Evolutionary conservation across 108 stramenopile genomes (phyloP).

Genomic region (Cyclotella baltica): DNA sequence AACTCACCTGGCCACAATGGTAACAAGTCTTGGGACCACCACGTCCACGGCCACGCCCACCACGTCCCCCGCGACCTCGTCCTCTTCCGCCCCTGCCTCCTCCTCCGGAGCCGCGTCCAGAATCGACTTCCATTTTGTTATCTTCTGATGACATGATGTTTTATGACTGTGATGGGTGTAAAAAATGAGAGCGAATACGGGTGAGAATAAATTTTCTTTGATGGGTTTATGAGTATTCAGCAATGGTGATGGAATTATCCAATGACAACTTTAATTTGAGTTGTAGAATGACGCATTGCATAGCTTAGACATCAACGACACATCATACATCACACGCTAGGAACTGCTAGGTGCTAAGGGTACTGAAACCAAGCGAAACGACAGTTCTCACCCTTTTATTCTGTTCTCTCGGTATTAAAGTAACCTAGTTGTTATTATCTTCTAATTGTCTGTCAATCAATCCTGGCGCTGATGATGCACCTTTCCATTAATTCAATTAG

Average conservation of each 20-base stretch:
- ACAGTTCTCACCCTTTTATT: too few species aligned
- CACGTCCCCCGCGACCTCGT: constrained; percentile 5
- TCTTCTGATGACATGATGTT: constrained; percentile 35
- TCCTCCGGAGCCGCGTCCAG: constrained; percentile 11
- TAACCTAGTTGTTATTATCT: too few species aligned
- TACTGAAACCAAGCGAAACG: too few species aligned
- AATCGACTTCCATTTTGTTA: constrained; percentile 12
- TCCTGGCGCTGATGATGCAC: too few species aligned
- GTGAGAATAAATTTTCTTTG: neutral
- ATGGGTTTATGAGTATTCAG: neutral
- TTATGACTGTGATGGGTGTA: neutral
- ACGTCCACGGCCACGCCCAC: constrained; percentile 5
- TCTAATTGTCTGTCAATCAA: too few species aligned
- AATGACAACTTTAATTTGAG: too few species aligned
- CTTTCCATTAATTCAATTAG: too few species aligned
- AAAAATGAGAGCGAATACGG: neutral
- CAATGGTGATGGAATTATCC: neutral
- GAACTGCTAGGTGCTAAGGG: too few species aligned
- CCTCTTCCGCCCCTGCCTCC: constrained; percentile 26
- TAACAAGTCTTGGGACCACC: constrained; percentile 74
- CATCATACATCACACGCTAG: too few species aligned
- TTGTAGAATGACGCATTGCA: too few species aligned
- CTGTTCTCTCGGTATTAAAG: too few species aligned
- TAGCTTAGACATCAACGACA: too few species aligned
- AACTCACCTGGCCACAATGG: constrained; percentile 76